These are phyloP conservation scores for Asclepias syriaca DNA, from an alignment of 257 asterid species.

Conservation along the genomic window DNA sequence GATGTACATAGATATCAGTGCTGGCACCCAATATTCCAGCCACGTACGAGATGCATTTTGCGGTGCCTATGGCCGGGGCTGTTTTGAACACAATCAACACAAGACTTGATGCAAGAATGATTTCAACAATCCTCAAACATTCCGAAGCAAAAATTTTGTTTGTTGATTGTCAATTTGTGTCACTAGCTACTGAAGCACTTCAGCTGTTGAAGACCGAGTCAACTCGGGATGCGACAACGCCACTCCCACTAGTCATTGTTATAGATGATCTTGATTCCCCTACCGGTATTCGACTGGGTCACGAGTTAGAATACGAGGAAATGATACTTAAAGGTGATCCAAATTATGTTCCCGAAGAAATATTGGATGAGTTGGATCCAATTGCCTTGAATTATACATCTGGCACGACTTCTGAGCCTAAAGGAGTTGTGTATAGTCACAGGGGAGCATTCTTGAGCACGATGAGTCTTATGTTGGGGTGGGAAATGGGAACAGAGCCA, in stretches of 20 bases:
- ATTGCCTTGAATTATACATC: constrained; percentile 80
- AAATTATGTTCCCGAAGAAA: constrained; percentile 21
- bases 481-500: constrained; percentile 77
- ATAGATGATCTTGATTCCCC: constrained; percentile 63
- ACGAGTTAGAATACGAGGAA: constrained; percentile 58
- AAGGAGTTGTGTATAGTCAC: constrained; percentile 87
- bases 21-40: constrained; percentile 92
- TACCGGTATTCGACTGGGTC: constrained; percentile 42
- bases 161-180: constrained; percentile 50
- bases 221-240: constrained; percentile 22
- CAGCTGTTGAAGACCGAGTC: constrained; percentile 17
- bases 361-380: constrained; percentile 73
- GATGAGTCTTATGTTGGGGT: constrained; percentile 54
- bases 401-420: constrained; percentile 81
- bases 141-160: constrained; percentile 67
- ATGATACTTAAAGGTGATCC: constrained; percentile 46
- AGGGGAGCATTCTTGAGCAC: constrained; percentile 80
- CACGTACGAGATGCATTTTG: constrained; percentile 80
- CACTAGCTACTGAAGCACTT: constrained; percentile 48
- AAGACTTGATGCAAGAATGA: constrained; percentile 53
- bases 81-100: constrained; percentile 76
- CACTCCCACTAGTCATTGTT: constrained; percentile 52
- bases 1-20: constrained; percentile 58
- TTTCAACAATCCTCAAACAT: constrained; percentile 62
- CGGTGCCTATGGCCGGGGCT: constrained; percentile 96